Conservation (phyloP, 352 stramenopile genomes). For the Phytophthora multivora region DNA sequence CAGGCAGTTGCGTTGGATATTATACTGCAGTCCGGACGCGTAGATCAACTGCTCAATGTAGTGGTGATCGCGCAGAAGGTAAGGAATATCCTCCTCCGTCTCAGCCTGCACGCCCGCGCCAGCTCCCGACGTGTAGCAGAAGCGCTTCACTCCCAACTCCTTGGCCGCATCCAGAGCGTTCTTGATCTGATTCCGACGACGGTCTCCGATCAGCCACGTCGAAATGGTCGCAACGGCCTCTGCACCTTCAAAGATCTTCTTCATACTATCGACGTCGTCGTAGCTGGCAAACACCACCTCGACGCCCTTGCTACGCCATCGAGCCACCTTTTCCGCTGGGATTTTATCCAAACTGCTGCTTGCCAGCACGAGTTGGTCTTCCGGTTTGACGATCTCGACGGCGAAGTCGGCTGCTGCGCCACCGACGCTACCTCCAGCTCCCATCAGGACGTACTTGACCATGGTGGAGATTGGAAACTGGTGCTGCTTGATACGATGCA, state of each 20-base stretch:
- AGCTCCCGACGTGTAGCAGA: conserved; percentile 29
- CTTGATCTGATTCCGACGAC: conserved; percentile 29
- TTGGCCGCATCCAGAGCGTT: conserved; percentile 25
- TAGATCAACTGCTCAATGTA: conserved; percentile 31
- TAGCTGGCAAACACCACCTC: conserved; percentile 29
- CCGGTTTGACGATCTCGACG: conserved; percentile 28
- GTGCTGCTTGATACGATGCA: conserved; percentile 2
- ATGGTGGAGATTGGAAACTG: background rate
- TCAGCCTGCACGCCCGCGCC: conserved; percentile 22
- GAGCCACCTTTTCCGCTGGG: conserved; percentile 16
- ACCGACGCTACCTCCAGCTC: conserved; percentile 29
- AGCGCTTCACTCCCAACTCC: conserved; percentile 20
- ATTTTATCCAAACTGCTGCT: conserved; percentile 32
- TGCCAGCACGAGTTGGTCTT: conserved; percentile 34
- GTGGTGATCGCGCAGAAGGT: conserved; percentile 28
- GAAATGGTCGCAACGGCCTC: conserved; percentile 29
- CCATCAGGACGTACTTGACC: conserved; percentile 35
- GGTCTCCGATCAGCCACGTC: conserved; percentile 35
- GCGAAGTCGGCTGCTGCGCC: conserved; percentile 27
- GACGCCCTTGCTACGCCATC: conserved; percentile 26
- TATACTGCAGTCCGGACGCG: conserved; percentile 28
- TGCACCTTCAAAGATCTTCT: conserved; percentile 25
- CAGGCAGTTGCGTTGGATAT: conserved; percentile 34
- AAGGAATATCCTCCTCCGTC: conserved; percentile 31
- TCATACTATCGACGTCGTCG: conserved; percentile 31